Conservation (phyloP, 2,329 filamentous ascomycete genomes). For the Shiraia bambusicola region DNA sequence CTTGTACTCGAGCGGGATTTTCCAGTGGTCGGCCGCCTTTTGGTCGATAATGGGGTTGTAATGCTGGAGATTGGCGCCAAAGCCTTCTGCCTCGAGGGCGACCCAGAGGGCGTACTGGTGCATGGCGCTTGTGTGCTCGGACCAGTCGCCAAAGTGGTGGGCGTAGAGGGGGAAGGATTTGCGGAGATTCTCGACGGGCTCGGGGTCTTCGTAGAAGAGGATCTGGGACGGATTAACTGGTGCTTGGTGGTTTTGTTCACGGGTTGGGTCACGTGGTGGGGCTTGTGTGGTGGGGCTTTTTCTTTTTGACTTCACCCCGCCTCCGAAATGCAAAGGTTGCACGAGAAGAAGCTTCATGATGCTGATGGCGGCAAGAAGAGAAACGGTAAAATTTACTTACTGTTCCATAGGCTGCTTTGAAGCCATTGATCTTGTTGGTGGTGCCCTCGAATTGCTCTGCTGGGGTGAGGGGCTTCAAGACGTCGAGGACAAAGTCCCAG, state of each 20-base stretch:
- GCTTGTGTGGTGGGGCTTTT: slow-evolving; percentile 20
- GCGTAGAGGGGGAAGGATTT: slow-evolving; percentile 71
- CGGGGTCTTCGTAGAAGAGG: slow-evolving; percentile 83
- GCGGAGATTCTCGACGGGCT: slow-evolving; percentile 66
- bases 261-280: slow-evolving; percentile 9
- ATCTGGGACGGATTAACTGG: slow-evolving; percentile 51
- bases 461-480: slow-evolving; percentile 69
- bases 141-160: slow-evolving; percentile 78
- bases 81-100: slow-evolving; percentile 77
- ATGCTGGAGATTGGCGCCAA: slow-evolving; percentile 89
- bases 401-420: slow-evolving; percentile 74
- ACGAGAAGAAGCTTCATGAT: background rate
- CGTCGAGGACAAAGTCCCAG: slow-evolving; percentile 72
- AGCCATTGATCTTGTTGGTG: slow-evolving; percentile 54
- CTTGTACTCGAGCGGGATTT: slow-evolving; percentile 70
- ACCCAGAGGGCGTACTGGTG: slow-evolving; percentile 80
- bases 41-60: slow-evolving; percentile 85
- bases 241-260: slow-evolving; percentile 14
- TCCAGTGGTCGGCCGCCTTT: slow-evolving; percentile 69
- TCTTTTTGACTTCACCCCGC: background rate
- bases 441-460: slow-evolving; percentile 62
- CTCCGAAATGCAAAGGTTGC: background rate
- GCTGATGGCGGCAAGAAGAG: background rate
- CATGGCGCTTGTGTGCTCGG: slow-evolving; percentile 76
- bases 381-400: slow-evolving; percentile 51